Evolutionary conservation across 2,329 filamentous ascomycete species (phyloP).

Genomic region (Colletotrichum truncatum): DNA sequence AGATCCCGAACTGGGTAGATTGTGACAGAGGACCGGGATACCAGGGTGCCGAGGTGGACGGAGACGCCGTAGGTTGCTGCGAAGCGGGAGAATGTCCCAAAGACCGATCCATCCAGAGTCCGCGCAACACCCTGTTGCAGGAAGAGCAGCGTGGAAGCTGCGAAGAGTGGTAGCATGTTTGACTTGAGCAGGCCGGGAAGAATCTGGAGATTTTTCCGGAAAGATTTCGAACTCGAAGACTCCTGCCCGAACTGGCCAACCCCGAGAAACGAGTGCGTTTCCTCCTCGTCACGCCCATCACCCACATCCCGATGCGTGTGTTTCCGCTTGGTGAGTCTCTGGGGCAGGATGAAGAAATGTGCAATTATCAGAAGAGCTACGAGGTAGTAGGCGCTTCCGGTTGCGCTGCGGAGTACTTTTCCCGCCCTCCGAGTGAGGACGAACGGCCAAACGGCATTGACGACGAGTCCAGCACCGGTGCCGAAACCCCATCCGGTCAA

Average conservation of each 20-base stretch:
- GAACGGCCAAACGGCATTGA: conserved; percentile 40
- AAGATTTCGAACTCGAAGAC: background rate
- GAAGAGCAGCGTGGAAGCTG: conserved; percentile 35
- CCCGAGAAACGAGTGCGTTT: conserved; percentile 7
- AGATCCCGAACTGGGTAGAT: conserved; percentile 30
- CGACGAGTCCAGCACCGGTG: conserved; percentile 39
- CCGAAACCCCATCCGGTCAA: conserved; percentile 47
- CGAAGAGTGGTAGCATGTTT: conserved; percentile 39
- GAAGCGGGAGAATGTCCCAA: conserved; percentile 39
- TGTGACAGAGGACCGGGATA: conserved; percentile 35
- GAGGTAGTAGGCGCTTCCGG: conserved; percentile 38
- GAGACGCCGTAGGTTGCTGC: conserved; percentile 38
- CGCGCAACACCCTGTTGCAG: conserved; percentile 40
- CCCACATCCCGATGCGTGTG: conserved; percentile 31
- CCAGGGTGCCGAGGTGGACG: conserved; percentile 40
- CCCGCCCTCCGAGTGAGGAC: conserved; percentile 38
- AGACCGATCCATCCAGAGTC: conserved; percentile 35
- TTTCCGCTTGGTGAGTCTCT: background rate
- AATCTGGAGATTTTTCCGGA: conserved; percentile 30
- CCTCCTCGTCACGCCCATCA: conserved; percentile 14
- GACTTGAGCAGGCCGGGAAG: conserved; percentile 31
- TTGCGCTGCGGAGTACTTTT: conserved; percentile 37
- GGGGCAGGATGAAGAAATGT: conserved; percentile 40
- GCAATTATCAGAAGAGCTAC: conserved; percentile 37
- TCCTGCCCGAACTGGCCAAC: background rate